These are phyloP conservation scores for Hymenochaete sp. DNA, from an alignment of 1,284 basidiomycete species.

Conservation along the genomic window DNA sequence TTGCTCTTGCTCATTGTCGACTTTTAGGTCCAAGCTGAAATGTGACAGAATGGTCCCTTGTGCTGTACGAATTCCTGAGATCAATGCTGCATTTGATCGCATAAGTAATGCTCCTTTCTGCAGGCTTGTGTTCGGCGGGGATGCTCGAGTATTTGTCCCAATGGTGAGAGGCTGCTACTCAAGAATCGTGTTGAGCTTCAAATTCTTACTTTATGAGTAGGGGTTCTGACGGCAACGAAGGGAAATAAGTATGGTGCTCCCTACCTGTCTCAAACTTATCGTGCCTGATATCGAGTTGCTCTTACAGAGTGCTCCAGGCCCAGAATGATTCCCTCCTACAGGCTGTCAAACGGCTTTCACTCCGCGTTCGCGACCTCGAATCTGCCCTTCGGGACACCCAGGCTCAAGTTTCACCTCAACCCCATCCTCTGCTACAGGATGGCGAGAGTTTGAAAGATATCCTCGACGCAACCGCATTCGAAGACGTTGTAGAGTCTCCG, in stretches of 20 bases:
- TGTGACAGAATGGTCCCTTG: slow-evolving; percentile 33
- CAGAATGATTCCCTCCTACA: slow-evolving; percentile 16
- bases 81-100: neutral
- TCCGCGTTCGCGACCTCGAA: slow-evolving; percentile 15
- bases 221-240: slow-evolving; percentile 43
- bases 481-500: slow-evolving; percentile 15
- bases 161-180: slow-evolving; percentile 29
- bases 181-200: neutral
- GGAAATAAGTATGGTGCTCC: slow-evolving; percentile 46
- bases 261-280: no score
- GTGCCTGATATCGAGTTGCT: neutral
- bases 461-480: neutral
- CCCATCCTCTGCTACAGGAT: slow-evolving; percentile 15
- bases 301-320: slow-evolving; percentile 15
- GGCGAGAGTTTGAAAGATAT: slow-evolving; percentile 6
- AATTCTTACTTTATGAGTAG: slow-evolving; percentile 23
- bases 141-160: slow-evolving; percentile 44
- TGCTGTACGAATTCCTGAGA: neutral
- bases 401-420: slow-evolving; percentile 16
- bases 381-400: slow-evolving; percentile 13
- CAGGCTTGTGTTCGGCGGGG: slow-evolving; percentile 45
- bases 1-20: slow-evolving; percentile 4
- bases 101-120: neutral
- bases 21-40: slow-evolving; percentile 42
- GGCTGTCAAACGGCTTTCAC: slow-evolving; percentile 10